These are phyloP conservation scores for Gliomastix tumulicola DNA, from an alignment of 2,329 filamentous ascomycete genomes.

Conservation along the genomic window DNA sequence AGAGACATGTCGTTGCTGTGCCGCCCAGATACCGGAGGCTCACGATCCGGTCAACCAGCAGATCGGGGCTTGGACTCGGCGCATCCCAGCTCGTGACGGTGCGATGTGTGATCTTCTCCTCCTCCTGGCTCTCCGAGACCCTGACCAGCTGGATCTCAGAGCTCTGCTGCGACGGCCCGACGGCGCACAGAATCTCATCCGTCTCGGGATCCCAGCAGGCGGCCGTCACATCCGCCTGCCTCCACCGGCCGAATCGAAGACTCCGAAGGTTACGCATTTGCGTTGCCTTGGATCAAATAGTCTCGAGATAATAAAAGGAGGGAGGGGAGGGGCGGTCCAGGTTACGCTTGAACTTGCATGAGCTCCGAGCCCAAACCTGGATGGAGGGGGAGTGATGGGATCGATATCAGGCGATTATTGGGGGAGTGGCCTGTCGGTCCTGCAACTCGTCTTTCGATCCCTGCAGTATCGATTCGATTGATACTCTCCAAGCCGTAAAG, in stretches of 20 bases:
- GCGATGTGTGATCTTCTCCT: slow-evolving; percentile 10
- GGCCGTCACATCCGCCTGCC: slow-evolving; percentile 60
- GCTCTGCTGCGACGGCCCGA: slow-evolving; percentile 69
- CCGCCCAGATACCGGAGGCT: slow-evolving; percentile 82
- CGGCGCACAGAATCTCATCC: slow-evolving; percentile 73
- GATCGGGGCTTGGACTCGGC: slow-evolving; percentile 68
- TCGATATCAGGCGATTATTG: too few relatives aligned
- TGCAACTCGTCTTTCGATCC: too few relatives aligned
- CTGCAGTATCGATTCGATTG: too few relatives aligned
- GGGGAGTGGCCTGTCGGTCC: too few relatives aligned
- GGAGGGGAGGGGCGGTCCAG: too few relatives aligned
- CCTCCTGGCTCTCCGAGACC: slow-evolving; percentile 26
- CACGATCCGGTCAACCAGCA: slow-evolving; percentile 68
- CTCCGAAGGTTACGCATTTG: slow-evolving; percentile 90
- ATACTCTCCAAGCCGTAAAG: too few relatives aligned
- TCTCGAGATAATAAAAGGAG: too few relatives aligned
- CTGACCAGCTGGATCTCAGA: slow-evolving; percentile 66
- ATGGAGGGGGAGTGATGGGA: too few relatives aligned
- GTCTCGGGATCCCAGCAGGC: slow-evolving; percentile 79
- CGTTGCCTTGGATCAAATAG: too few relatives aligned
- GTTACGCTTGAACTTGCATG: too few relatives aligned
- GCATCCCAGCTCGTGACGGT: slow-evolving; percentile 83
- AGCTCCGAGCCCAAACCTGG: too few relatives aligned
- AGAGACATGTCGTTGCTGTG: slow-evolving; percentile 67
- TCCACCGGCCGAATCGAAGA: slow-evolving; percentile 62